Conservation (phyloP, 768 basidiomycete genomes). For the Mrakia blollopis region DNA sequence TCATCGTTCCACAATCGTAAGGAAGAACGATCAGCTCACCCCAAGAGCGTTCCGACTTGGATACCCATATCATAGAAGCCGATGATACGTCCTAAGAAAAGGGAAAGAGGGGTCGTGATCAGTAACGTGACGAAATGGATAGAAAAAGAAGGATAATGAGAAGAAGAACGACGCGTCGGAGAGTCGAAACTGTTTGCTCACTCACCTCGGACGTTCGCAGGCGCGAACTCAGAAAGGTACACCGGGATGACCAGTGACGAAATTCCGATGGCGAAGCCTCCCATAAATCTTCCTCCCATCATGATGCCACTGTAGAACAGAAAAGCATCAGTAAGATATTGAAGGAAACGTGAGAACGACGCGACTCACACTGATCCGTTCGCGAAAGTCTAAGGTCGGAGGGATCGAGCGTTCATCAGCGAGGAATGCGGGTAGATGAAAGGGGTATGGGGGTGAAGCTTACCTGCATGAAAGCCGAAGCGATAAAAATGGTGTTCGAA, state of each 20-base stretch:
- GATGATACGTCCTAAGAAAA: conserved; percentile 47
- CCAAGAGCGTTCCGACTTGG: conserved; percentile 50
- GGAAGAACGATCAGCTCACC: too few species aligned
- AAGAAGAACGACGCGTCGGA: background rate
- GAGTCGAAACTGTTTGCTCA: background rate
- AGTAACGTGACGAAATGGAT: too few species aligned
- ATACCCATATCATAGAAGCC: conserved; percentile 53
- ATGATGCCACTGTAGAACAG: too few species aligned
- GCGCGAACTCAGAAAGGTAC: conserved; percentile 43
- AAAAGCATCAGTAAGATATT: too few species aligned
- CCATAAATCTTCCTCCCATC: conserved; percentile 30
- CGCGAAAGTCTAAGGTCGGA: conserved; percentile 32
- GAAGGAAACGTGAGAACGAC: too few species aligned
- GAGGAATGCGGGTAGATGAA: too few species aligned
- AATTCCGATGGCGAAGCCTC: conserved; percentile 38
- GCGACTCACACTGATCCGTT: conserved; percentile 33
- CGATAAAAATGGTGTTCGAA: conserved; percentile 37
- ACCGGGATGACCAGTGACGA: conserved; percentile 34
- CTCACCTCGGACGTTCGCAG: conserved; percentile 46
- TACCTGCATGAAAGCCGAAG: conserved; percentile 34
- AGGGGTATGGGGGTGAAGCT: background rate
- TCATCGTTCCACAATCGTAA: too few species aligned
- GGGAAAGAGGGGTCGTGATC: too few species aligned
- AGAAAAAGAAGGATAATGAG: background rate
- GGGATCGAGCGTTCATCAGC: too few species aligned